Base-by-base conservation (phyloP, 1,284 basidiomycete species). In the Sporisorium iseilematis-ciliati region DNA sequence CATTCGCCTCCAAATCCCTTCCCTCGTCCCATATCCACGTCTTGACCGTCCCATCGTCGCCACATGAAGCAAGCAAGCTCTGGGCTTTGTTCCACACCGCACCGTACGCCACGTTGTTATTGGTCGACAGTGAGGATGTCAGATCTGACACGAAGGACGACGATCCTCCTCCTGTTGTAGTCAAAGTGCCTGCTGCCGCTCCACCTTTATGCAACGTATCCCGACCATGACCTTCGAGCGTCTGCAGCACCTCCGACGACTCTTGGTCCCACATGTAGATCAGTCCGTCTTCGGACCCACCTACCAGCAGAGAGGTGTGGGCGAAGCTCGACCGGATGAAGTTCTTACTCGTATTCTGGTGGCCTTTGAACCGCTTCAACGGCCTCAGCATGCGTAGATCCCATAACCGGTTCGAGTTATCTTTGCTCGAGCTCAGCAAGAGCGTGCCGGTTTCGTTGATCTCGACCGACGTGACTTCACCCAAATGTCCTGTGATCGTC, bases 291-390 rank as follows among this genome's bases (percentile, higher is more conserved):
- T 88, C 87, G 2, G 85, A 86, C 0, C 88, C 88, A 29, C 85
- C 83, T 3, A 87, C 82, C 31, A 88, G 77, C 52, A 88, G 78
- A 12, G 82, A 83, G 14, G 86, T 82, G 41, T 85, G 82, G 0
- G 86, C 86, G 66, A 88, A 88, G 18, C 81, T 75, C 29, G 84
- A 84, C 7, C 87, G 83, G 50, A 88, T 86, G 42, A 88, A 86
- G 81, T 88, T 88, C 70, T 88, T 87, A 23, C 86, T 86, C 11
- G 87, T 88, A 70, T 88, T 88, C 71, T 87, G 87, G 64, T 88
- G 86, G 0, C 87, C 87, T 26, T 86, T 87, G 78, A 88, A 88
- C 3, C 87, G 77, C 56, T 86, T 86, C 4, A 88, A 69, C 26
- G 86, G 86, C 1, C 70, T 57, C 4, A 85, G 68, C 69, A 79